phyloP scores from a whole-genome alignment of 2,329 filamentous ascomycete genomes.

The Beauveria rudraprayagi region DNA sequence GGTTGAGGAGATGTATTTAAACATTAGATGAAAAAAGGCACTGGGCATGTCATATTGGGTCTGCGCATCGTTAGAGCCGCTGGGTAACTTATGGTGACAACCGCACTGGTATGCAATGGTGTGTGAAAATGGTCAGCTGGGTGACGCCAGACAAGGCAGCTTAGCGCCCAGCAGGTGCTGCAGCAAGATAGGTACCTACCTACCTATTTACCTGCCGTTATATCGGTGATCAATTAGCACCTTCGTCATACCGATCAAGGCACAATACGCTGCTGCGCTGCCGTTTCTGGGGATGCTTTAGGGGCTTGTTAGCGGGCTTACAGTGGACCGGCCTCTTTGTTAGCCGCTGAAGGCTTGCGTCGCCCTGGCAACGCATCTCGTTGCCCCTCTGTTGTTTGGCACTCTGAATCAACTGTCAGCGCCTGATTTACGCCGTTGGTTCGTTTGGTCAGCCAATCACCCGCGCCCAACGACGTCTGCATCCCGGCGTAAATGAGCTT shows the following conservation, averaged over 20 bases:
- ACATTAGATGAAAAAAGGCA: neutral
- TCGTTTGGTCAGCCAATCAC: conserved; percentile 3
- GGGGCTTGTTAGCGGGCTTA: conserved; percentile 2
- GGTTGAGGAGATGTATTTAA: neutral
- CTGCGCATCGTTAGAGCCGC: neutral
- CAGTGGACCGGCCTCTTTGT: neutral
- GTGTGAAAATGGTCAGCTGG: neutral
- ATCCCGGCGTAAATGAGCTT: conserved; percentile 2
- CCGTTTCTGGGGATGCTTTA: neutral
- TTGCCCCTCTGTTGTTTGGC: conserved; percentile 17
- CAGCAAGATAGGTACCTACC: no score
- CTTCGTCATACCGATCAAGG: neutral
- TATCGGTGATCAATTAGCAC: neutral
- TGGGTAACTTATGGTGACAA: neutral
- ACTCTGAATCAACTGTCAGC: conserved; percentile 5
- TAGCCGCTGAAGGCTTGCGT: conserved; percentile 1
- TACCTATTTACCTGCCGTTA: no score
- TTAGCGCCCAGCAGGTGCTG: neutral
- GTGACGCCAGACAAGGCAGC: neutral
- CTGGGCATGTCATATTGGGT: neutral
- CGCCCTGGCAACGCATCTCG: conserved; percentile 15
- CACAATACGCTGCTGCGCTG: neutral
- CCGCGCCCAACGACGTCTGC: neutral
- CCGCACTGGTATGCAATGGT: conserved; percentile 4
- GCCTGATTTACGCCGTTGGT: conserved; percentile 5